Percentiles rank a stretch among this genome's conserved stretches.
Evolutionary conservation across 768 basidiomycete species (phyloP).

Genomic region (Asterophora parasitica): DNA sequence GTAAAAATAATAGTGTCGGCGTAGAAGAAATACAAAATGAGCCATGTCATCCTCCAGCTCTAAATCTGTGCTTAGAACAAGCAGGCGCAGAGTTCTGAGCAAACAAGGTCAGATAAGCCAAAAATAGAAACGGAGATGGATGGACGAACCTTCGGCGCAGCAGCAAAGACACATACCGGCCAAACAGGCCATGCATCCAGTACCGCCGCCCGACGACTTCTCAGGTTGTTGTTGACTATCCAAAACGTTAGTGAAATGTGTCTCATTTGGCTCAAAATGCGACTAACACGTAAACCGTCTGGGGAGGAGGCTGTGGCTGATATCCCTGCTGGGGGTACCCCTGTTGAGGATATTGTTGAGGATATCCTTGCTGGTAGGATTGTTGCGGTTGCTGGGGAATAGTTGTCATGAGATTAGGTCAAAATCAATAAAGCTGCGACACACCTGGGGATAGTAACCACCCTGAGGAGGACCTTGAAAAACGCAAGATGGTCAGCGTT

Average conservation of each 20-base stretch:
- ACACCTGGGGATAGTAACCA: constrained; percentile 61
- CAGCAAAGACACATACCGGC: constrained; percentile 63
- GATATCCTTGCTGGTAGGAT: constrained; percentile 49
- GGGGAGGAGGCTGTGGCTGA: constrained; percentile 50
- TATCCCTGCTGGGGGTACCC: constrained; percentile 52
- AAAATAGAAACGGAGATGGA: not conserved
- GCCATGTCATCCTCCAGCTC: constrained; percentile 3
- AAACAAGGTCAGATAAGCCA: constrained; percentile 4
- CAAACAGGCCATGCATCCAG: constrained; percentile 60
- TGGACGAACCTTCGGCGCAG: constrained; percentile 62
- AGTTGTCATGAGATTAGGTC: no score
- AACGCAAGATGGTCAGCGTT: constrained; percentile 5
- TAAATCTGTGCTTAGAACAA: constrained; percentile 39
- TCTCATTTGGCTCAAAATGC: not conserved
- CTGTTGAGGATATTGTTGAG: constrained; percentile 32
- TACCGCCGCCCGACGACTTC: constrained; percentile 34
- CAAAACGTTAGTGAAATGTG: not conserved
- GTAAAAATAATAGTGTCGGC: constrained; percentile 1
- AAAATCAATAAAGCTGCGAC: not conserved
- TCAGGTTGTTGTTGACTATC: constrained; percentile 49
- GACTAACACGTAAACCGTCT: constrained; percentile 75
- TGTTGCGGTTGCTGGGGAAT: constrained; percentile 59
- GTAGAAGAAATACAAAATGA: constrained; percentile 4
- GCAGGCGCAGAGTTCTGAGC: constrained; percentile 70
- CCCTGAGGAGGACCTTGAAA: constrained; percentile 49